Evolutionary conservation across 2,329 filamentous ascomycete species (phyloP).

Genomic region (Zopfia rhizophila): DNA sequence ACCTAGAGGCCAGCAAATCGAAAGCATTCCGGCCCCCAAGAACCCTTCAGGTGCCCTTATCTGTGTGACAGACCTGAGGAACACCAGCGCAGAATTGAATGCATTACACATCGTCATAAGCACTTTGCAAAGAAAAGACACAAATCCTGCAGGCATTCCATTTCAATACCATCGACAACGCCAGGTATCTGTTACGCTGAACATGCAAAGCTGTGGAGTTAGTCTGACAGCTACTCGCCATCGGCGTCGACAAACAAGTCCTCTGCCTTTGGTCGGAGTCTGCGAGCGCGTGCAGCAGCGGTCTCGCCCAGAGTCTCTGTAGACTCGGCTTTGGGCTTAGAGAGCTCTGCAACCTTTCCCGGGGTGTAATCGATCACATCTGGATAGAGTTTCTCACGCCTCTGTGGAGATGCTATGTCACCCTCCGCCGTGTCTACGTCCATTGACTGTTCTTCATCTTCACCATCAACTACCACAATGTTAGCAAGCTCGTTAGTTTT

Average conservation of each 20-base stretch:
- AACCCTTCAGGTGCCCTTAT: too few species aligned
- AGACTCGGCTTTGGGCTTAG: constrained; percentile 4
- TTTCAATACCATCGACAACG: too few species aligned
- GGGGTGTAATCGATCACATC: not conserved
- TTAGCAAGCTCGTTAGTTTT: constrained; percentile 1
- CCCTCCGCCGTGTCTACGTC: constrained; percentile 27
- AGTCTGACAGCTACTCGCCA: too few species aligned
- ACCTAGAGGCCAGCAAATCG: too few species aligned
- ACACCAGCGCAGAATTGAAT: too few species aligned
- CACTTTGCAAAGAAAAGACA: too few species aligned
- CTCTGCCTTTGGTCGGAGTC: constrained; percentile 48
- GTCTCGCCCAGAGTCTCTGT: constrained; percentile 42
- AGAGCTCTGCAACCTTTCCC: not conserved
- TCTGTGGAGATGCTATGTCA: not conserved
- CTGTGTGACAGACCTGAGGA: too few species aligned
- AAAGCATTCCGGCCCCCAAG: too few species aligned
- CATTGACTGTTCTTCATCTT: constrained; percentile 31
- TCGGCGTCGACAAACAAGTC: constrained; percentile 51
- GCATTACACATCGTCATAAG: too few species aligned
- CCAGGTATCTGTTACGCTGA: too few species aligned
- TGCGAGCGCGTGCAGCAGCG: constrained; percentile 46
- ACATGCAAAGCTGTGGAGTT: too few species aligned
- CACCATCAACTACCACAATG: constrained; percentile 17
- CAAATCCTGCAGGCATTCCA: too few species aligned
- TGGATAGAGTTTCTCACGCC: not conserved